phyloP scores from a whole-genome alignment of 441 rosid species.

The Populus hybrid region DNA sequence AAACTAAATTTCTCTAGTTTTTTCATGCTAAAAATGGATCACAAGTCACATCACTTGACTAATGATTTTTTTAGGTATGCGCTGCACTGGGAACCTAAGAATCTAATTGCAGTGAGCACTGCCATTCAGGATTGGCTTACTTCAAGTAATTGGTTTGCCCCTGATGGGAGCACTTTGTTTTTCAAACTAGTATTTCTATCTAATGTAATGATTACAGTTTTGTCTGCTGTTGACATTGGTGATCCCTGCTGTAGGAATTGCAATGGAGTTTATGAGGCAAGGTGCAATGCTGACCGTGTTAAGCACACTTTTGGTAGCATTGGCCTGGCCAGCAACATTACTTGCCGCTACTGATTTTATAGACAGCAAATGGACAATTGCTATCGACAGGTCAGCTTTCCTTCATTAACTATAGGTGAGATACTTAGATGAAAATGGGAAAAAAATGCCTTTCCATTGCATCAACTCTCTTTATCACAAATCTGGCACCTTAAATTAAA shows the following conservation, averaged over 20 bases:
- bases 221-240: constrained; percentile 18
- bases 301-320: constrained; percentile 66
- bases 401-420: constrained; percentile 13
- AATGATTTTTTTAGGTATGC: constrained; percentile 56
- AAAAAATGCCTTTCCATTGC: constrained; percentile 12
- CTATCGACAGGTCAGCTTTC: constrained; percentile 69
- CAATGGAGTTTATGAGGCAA: constrained; percentile 73
- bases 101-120: constrained; percentile 86
- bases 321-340: constrained; percentile 83
- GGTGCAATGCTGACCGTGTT: constrained; percentile 93
- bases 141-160: constrained; percentile 65
- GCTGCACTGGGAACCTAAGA: constrained; percentile 87
- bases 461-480: neutral
- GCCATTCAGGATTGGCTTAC: constrained; percentile 96
- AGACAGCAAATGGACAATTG: constrained; percentile 86
- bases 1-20: neutral
- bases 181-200: constrained; percentile 5
- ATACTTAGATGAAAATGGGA: constrained; percentile 13
- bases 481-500: neutral
- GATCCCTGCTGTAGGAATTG: constrained; percentile 48
- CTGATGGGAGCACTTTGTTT: constrained; percentile 16
- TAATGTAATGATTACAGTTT: constrained; percentile 1
- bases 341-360: constrained; percentile 74
- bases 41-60: constrained; percentile 1
- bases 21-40: constrained; percentile 5